These are phyloP conservation scores for Trichoderma sp. DNA, from an alignment of 2,329 filamentous ascomycete species.

Conservation along the genomic window DNA sequence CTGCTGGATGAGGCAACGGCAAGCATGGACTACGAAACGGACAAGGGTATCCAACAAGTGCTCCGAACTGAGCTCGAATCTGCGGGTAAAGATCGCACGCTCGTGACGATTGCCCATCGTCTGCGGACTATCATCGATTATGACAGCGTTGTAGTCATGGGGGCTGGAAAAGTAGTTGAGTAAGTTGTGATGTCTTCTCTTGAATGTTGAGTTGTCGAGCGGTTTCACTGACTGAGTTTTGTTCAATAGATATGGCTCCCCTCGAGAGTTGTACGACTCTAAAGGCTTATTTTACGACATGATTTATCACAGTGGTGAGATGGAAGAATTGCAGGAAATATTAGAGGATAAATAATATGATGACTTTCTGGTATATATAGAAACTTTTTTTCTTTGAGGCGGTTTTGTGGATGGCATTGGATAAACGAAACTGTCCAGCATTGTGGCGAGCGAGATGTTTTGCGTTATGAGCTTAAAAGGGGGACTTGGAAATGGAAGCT, in stretches of 20 bases:
- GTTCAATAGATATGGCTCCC: slow-evolving; percentile 51
- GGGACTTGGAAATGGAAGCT: neutral
- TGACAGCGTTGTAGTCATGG: slow-evolving; percentile 62
- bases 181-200: slow-evolving; percentile 37
- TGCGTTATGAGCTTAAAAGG: neutral
- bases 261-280: slow-evolving; percentile 50
- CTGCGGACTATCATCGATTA: slow-evolving; percentile 64
- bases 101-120: slow-evolving; percentile 63
- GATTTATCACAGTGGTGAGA: slow-evolving; percentile 59
- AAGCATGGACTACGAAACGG: slow-evolving; percentile 63
- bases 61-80: slow-evolving; percentile 54
- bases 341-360: slow-evolving; percentile 34
- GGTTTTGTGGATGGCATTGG: neutral
- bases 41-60: slow-evolving; percentile 58
- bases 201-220: neutral
- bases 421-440: neutral
- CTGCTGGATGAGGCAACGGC: slow-evolving; percentile 63
- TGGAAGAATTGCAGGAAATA: slow-evolving; percentile 49
- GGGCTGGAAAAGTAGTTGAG: slow-evolving; percentile 57
- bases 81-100: slow-evolving; percentile 51
- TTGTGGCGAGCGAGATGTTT: neutral
- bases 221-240: neutral
- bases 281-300: slow-evolving; percentile 57
- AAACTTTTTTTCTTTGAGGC: neutral
- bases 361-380: neutral